Conservation (phyloP, 805 yeast species). For the Ogataea paradorogensis region DNA sequence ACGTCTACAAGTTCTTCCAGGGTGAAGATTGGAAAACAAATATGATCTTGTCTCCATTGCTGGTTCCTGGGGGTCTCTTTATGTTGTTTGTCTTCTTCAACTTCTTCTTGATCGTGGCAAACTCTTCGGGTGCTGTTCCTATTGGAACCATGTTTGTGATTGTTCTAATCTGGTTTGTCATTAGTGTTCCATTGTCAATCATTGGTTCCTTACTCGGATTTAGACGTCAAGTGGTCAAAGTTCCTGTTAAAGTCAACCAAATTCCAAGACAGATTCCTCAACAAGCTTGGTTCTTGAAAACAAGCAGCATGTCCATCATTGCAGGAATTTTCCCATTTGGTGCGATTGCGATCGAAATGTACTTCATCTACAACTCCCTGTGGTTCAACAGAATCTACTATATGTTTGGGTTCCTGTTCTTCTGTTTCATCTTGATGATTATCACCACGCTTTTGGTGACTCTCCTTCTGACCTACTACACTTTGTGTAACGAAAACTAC, state of each 20-base stretch:
- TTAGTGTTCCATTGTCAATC: slow-evolving; percentile 81
- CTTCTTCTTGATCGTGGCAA: slow-evolving; percentile 71
- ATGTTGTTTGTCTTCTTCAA: slow-evolving; percentile 65
- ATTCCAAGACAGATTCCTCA: slow-evolving; percentile 94
- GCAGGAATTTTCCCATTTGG: slow-evolving; percentile 95
- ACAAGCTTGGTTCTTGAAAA: slow-evolving; percentile 80
- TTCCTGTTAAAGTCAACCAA: slow-evolving; percentile 88
- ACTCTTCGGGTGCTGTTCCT: slow-evolving; percentile 94
- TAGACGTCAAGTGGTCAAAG: slow-evolving; percentile 41
- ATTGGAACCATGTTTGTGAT: slow-evolving; percentile 83
- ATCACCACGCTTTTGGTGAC: slow-evolving; percentile 80
- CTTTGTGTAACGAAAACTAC: slow-evolving; percentile 87
- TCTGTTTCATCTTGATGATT: slow-evolving; percentile 81
- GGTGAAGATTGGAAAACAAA: slow-evolving; percentile 91
- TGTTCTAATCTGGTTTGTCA: slow-evolving; percentile 76
- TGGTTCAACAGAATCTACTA: slow-evolving; percentile 94
- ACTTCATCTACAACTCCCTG: slow-evolving; percentile 82
- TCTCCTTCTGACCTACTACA: slow-evolving; percentile 74
- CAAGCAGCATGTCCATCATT: slow-evolving; percentile 62
- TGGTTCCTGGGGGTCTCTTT: slow-evolving; percentile 82
- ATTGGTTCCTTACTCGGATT: slow-evolving; percentile 80
- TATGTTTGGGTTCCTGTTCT: slow-evolving; percentile 95
- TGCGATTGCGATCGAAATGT: slow-evolving; percentile 90
- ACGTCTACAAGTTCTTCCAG: slow-evolving; percentile 81
- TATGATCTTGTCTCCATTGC: slow-evolving; percentile 73